Conservation (phyloP, 345 rosid genomes). For the Ailanthus altissimus region DNA sequence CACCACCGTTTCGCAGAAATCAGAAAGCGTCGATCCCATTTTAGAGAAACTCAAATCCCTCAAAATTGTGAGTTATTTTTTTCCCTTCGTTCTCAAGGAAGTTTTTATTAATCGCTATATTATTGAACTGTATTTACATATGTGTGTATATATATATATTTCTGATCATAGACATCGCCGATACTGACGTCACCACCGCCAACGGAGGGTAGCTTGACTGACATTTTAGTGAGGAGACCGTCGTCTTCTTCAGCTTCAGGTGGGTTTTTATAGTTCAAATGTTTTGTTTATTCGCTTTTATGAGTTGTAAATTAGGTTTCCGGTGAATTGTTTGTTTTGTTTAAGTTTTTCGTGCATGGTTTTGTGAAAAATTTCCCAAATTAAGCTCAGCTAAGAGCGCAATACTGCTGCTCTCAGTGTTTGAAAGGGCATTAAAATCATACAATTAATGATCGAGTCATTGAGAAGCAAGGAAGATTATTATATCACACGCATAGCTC, state of each 20-base stretch:
- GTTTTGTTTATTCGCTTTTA: neutral
- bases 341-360: neutral
- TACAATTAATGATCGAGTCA: neutral
- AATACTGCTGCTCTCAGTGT: neutral
- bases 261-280: slow-evolving; percentile 21
- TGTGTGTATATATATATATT: neutral
- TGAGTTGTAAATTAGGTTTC: slow-evolving; percentile 7
- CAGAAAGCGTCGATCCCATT: slow-evolving; percentile 65
- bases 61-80: slow-evolving; percentile 53
- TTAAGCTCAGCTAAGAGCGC: neutral
- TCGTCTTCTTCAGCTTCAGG: slow-evolving; percentile 59
- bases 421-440: neutral
- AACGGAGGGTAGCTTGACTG: slow-evolving; percentile 87
- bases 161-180: slow-evolving; percentile 59
- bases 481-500: neutral
- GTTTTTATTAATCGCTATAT: neutral
- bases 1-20: slow-evolving; percentile 73
- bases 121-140: neutral
- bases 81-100: neutral
- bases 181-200: slow-evolving; percentile 70
- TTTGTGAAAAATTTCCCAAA: neutral
- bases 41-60: slow-evolving; percentile 79
- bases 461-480: neutral
- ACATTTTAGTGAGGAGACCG: slow-evolving; percentile 81
- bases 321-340: neutral